Evolutionary conservation across 805 yeast genomes (phyloP), one percentile per base, ranked within the genome.

Genomic region (Ogataea nitratoaversa): DNA sequence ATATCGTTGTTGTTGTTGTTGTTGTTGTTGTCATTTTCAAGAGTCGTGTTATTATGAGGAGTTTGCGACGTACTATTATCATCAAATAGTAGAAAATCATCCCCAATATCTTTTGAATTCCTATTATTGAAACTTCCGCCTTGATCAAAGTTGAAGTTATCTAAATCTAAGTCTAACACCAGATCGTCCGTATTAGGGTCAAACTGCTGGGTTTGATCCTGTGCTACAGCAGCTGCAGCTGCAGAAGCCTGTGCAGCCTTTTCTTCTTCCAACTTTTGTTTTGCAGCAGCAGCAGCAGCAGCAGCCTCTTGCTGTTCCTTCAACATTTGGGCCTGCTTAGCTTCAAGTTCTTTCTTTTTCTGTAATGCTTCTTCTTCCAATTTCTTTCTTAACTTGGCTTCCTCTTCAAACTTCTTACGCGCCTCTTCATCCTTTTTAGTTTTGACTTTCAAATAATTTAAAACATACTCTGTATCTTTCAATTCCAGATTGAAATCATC

Each of bases 401-500:
- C 56, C n/a, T 49, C 53, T 32, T 53, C 56, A 30, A 48, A 30
- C 14, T 52, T 44, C 30, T 39, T 40, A 25, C 49, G 41, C 18
- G 39, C 19, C 32, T 52, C 53, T 37, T 49, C 59, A 37, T 62
- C 65, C 34, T 59, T 57, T 9, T 42, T 41, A 7, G 53, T 24
- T 36, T 53, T 58, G n/a, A 51, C 50, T 38, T 59, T 58, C 37
- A 62, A 23, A 38, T 52, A 49, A 17, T 47, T 43, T 22, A 63
- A 41, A 9, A 56, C 54, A 36, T 52, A 49, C 32, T 53, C 61
- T 4, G 65, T 49, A 27, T 57, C 61, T 17, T 40, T 49, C 35
- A 61, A 39, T 37, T 63, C 63, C 34, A 60, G 24, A 12, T 42
- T 47, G 36, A 49, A 51, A 19, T 54, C 58, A 37, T 60, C 62